A percentile compares a stretch with the other conserved stretches of the same genome.
These are phyloP conservation scores for Elaeagnus macrophylla DNA, from an alignment of 306 rosid genomes.

Conservation along the genomic window DNA sequence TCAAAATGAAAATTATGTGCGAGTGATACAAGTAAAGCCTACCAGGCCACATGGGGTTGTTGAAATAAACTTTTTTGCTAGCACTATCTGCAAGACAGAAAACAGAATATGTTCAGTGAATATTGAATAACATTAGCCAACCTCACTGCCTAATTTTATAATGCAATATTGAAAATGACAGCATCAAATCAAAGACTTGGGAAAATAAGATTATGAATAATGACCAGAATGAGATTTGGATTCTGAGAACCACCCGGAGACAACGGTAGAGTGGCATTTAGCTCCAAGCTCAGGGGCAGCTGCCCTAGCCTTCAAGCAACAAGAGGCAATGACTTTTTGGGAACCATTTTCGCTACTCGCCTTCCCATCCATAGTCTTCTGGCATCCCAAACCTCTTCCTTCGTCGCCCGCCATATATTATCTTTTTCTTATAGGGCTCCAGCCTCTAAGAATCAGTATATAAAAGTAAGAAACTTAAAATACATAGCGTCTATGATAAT, in stretches of 20 bases:
- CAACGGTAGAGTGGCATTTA: conserved; percentile 82
- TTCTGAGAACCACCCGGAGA: conserved; percentile 99
- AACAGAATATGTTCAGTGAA: conserved; percentile 1
- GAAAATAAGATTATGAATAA: conserved; percentile 26
- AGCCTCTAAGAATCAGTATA: conserved; percentile 49
- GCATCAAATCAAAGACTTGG: not conserved
- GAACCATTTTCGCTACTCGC: conserved; percentile 52
- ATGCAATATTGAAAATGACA: not conserved
- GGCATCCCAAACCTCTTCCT: conserved; percentile 98
- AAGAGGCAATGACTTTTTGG: conserved; percentile 63
- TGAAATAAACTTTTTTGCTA: conserved; percentile 48
- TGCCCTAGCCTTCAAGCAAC: conserved; percentile 84
- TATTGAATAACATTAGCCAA: not conserved
- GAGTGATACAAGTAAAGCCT: conserved; percentile 10
- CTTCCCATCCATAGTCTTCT: conserved; percentile 97
- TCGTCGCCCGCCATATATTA: conserved; percentile 75
- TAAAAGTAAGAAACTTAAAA: conserved; percentile 9
- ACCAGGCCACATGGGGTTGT: conserved; percentile 99
- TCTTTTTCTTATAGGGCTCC: conserved; percentile 75
- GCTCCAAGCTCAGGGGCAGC: conserved; percentile 69
- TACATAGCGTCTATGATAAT: too few species aligned
- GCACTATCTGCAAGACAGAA: conserved; percentile 41
- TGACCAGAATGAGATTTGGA: conserved; percentile 71
- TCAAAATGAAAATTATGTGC: not conserved
- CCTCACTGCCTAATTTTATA: not conserved